Conservation (phyloP, 1,284 basidiomycete species). For the Takashimella tepidaria region DNA sequence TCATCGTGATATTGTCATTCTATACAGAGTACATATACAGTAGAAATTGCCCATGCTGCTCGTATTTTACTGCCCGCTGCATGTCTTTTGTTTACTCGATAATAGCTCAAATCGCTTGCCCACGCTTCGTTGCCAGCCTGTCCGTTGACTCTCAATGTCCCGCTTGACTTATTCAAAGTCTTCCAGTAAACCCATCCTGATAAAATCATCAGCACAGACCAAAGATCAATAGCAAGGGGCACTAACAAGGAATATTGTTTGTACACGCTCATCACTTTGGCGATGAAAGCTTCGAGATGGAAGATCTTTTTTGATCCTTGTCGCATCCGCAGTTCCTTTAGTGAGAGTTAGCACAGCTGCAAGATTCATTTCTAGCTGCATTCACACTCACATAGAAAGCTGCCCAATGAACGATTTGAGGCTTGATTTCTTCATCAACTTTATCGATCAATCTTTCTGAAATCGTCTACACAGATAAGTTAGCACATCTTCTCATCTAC, state of each 20-base stretch:
- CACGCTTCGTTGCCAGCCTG: too few relatives aligned
- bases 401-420: constrained; percentile 92
- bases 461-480: constrained; percentile 70
- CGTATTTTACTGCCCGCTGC: background rate
- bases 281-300: constrained; percentile 76
- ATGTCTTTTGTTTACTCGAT: background rate
- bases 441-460: constrained; percentile 77
- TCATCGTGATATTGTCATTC: background rate
- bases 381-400: constrained; percentile 78
- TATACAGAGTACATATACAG: background rate
- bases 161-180: constrained; percentile 14
- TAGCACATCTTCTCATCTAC: constrained; percentile 1
- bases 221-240: too few relatives aligned
- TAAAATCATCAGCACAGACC: constrained; percentile 8
- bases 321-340: constrained; percentile 82
- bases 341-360: too few relatives aligned
- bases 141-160: too few relatives aligned
- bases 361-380: too few relatives aligned
- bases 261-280: constrained; percentile 46
- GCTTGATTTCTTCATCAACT: constrained; percentile 81
- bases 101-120: too few relatives aligned
- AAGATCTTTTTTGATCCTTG: constrained; percentile 90
- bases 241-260: constrained; percentile 38
- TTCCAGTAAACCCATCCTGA: constrained; percentile 17
- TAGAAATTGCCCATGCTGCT: background rate